Evolutionary conservation across 2,329 filamentous ascomycete genomes (phyloP).

Genomic region (Drechslerella stenobrocha): DNA sequence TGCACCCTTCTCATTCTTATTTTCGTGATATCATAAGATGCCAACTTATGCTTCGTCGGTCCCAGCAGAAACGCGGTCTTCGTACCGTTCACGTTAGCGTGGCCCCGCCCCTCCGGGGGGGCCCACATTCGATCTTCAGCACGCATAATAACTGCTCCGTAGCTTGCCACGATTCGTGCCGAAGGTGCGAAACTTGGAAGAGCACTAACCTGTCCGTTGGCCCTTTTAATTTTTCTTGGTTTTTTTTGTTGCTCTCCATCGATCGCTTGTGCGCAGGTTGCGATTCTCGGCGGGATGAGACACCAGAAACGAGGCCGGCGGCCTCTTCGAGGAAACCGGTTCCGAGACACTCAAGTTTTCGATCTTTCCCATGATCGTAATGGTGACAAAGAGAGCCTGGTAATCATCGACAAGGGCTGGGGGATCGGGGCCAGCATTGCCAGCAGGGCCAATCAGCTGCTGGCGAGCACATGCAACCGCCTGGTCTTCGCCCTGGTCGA

Average conservation of each 20-base stretch:
- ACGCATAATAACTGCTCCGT: too few species aligned
- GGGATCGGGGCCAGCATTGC: neutral
- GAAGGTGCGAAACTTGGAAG: slow-evolving; percentile 28
- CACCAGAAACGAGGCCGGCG: neutral
- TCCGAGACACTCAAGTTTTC: neutral
- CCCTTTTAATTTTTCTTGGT: slow-evolving; percentile 6
- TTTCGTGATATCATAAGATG: neutral
- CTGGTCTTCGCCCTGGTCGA: slow-evolving; percentile 4
- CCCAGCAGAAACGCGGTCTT: too few species aligned
- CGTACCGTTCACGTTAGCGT: too few species aligned
- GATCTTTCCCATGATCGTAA: neutral
- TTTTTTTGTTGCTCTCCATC: neutral
- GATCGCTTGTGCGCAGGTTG: too few species aligned
- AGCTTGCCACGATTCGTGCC: slow-evolving; percentile 21
- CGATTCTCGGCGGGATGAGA: slow-evolving; percentile 1
- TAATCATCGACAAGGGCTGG: neutral
- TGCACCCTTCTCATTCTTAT: too few species aligned
- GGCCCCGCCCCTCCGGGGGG: too few species aligned
- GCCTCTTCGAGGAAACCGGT: neutral
- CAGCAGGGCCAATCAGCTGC: slow-evolving; percentile 8
- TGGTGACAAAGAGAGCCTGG: neutral
- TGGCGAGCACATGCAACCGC: slow-evolving; percentile 2
- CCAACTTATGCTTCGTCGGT: too few species aligned
- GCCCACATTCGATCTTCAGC: too few species aligned
- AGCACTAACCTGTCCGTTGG: slow-evolving; percentile 15